A percentile compares a stretch with the other conserved stretches of the same genome.
These are phyloP conservation scores for Phyllosticta citriasiana DNA, from an alignment of 2,329 filamentous ascomycete genomes.

Conservation along the genomic window DNA sequence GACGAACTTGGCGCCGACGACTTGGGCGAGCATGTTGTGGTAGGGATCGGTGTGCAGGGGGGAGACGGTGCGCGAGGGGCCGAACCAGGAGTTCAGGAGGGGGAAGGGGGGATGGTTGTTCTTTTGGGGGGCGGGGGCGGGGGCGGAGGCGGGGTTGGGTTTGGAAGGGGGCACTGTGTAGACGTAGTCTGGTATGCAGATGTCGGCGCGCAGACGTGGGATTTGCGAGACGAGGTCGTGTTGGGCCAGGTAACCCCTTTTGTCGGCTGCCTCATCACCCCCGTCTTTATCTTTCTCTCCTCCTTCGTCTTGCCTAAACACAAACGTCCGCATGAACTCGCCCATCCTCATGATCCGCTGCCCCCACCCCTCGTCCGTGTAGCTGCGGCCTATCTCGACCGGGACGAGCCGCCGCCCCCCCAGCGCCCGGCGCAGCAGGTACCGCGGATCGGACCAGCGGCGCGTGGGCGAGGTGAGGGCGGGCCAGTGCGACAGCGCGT, in stretches of 20 bases:
- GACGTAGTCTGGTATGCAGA: conserved; percentile 74
- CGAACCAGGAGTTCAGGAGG: conserved; percentile 85
- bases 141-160: conserved; percentile 14
- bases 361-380: conserved; percentile 76
- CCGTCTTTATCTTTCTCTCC: not conserved
- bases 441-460: conserved; percentile 63
- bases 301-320: conserved; percentile 29
- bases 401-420: conserved; percentile 71
- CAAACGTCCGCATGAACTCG: conserved; percentile 56
- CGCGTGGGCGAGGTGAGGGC: conserved; percentile 48
- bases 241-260: conserved; percentile 72
- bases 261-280: not conserved
- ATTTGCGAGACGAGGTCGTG: conserved; percentile 81
- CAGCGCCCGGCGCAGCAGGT: conserved; percentile 66
- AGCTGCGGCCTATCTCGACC: conserved; percentile 76
- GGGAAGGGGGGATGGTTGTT: conserved; percentile 33
- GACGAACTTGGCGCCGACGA: conserved; percentile 87
- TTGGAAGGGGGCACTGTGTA: conserved; percentile 54
- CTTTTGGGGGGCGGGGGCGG: conserved; percentile 26
- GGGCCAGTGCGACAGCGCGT: conserved; percentile 62
- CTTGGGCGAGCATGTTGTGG: conserved; percentile 83
- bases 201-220: conserved; percentile 63
- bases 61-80: conserved; percentile 77
- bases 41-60: conserved; percentile 91
- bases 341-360: conserved; percentile 70